Conservation (phyloP, 225 moss, liverwort and hornwort genomes). For the Pleurozium schreberi region DNA sequence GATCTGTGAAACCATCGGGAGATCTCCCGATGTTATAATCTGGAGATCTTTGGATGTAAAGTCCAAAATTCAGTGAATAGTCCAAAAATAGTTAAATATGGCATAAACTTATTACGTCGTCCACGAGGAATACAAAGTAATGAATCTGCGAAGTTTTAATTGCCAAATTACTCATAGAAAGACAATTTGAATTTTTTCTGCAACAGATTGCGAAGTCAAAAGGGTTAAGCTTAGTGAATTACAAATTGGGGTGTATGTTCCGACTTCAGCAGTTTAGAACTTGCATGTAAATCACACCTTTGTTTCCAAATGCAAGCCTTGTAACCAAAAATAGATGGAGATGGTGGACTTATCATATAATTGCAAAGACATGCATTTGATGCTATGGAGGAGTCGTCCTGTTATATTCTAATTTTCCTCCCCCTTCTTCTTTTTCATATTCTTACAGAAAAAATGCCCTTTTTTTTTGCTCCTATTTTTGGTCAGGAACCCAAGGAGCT, state of each 20-base stretch:
- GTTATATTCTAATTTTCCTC: not conserved
- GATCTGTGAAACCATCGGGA: too few species aligned
- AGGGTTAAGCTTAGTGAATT: not conserved
- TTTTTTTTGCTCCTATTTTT: too few species aligned
- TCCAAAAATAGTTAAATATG: too few species aligned
- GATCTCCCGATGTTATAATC: too few species aligned
- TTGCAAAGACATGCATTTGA: not conserved
- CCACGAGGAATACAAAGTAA: not conserved
- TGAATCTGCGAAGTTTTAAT: not conserved
- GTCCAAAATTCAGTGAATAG: too few species aligned
- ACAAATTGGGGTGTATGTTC: not conserved
- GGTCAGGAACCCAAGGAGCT: conserved; percentile 80
- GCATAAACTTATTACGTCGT: not conserved
- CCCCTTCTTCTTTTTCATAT: not conserved
- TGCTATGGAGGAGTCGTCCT: not conserved
- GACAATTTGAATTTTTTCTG: not conserved
- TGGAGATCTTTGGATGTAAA: too few species aligned
- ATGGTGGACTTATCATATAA: too few species aligned
- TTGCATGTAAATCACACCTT: not conserved
- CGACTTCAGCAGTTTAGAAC: not conserved
- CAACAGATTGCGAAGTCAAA: not conserved
- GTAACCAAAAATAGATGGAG: not conserved
- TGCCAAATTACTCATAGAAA: too few species aligned
- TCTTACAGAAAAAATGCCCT: not conserved
- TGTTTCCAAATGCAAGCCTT: not conserved